Percentiles rank a stretch among this genome's conserved stretches.
phyloP scores from a whole-genome alignment of 2,329 filamentous ascomycete genomes.

The Tolypocladium nubicola region DNA sequence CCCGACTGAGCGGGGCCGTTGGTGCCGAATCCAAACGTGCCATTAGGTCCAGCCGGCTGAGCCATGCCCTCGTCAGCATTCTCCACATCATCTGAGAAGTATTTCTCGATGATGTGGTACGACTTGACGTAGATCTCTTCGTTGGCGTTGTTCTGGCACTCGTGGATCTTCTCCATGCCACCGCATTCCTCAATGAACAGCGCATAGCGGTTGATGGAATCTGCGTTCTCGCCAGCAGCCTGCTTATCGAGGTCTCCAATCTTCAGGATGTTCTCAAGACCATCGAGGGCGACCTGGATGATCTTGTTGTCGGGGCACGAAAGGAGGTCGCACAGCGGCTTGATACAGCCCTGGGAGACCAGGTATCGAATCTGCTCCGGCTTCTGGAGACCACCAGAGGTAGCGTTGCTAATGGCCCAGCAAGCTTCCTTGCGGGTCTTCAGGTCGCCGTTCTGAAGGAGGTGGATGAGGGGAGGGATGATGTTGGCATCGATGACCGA shows the following conservation, averaged over 20 bases:
- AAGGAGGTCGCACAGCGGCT: slow-evolving; percentile 89
- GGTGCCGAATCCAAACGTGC: slow-evolving; percentile 70
- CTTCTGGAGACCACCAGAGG: slow-evolving; percentile 94
- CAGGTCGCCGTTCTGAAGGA: slow-evolving; percentile 92
- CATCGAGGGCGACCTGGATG: slow-evolving; percentile 95
- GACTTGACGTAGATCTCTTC: slow-evolving; percentile 99
- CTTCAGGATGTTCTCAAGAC: slow-evolving; percentile 98
- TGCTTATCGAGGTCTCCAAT: slow-evolving; percentile 98
- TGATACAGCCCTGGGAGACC: slow-evolving; percentile 89
- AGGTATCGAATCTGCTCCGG: slow-evolving; percentile 97
- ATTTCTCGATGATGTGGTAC: slow-evolving; percentile 99
- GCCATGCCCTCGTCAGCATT: slow-evolving; percentile 75
- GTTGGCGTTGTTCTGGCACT: slow-evolving; percentile 99
- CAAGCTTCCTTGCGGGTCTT: slow-evolving; percentile 99
- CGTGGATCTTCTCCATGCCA: slow-evolving; percentile 99
- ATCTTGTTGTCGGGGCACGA: slow-evolving; percentile 99
- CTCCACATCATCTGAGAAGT: slow-evolving; percentile 98
- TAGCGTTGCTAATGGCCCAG: slow-evolving; percentile 99
- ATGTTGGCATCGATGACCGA: slow-evolving; percentile 94
- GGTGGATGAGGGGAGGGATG: slow-evolving; percentile 89
- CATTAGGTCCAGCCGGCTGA: slow-evolving; percentile 57
- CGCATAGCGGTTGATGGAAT: slow-evolving; percentile 90
- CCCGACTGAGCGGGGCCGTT: slow-evolving; percentile 54
- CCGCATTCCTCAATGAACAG: slow-evolving; percentile 98
- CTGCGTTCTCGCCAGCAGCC: slow-evolving; percentile 60